Base-by-base conservation (phyloP, 2,329 filamentous ascomycete species). In the Aureobasidium namibiae region DNA sequence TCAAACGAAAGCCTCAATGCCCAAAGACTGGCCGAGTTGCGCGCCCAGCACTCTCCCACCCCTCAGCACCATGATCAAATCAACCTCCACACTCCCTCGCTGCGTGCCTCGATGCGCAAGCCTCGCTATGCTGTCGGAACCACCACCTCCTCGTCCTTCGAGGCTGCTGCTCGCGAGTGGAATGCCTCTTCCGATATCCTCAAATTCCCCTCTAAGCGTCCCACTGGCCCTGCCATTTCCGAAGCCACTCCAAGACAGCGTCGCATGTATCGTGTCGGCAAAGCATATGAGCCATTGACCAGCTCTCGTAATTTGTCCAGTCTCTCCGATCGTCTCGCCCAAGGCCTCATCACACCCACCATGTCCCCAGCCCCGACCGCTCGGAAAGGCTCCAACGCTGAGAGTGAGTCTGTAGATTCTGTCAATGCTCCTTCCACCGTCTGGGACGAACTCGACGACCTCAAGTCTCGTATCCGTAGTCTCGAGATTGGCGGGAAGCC, bases 381-480 rank as follows among this genome's bases (percentile, higher is more conserved):
- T 45, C 70, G 42, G 75, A 81, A 61, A 74, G 72, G 18, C 65
- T 77, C 29, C 86, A 56, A 92, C 36, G 49, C 64, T 9, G 70
- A 70, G 33, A 70, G 90, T 0, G 90, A 94, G 67, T 97, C 94
- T 0, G 92, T 88, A 0, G 81, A 88, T 34, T 97, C 94, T 0
- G 94, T 90, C 0, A 91, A 87, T 1, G 90, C 90, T 1, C 90
- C 92, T 13, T 95, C 91, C 1, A 96, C 91, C 0, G 90, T 99
- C 2, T 99, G 94, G 94, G 94, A 97, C 70, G 94, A 99, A 73
- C 76, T 99, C 29, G 94, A 97, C 66, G 94, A 97, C 64, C 76
- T 99, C 48, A 97, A 97, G 72, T 94, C 90, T 41, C 85, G 94
- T 31, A 96, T 99, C 66, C 86, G 90, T 66, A 89, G 90, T 61